These are phyloP conservation scores for Botryotinia convoluta DNA, from an alignment of 2,329 filamentous ascomycete species.

Conservation along the genomic window DNA sequence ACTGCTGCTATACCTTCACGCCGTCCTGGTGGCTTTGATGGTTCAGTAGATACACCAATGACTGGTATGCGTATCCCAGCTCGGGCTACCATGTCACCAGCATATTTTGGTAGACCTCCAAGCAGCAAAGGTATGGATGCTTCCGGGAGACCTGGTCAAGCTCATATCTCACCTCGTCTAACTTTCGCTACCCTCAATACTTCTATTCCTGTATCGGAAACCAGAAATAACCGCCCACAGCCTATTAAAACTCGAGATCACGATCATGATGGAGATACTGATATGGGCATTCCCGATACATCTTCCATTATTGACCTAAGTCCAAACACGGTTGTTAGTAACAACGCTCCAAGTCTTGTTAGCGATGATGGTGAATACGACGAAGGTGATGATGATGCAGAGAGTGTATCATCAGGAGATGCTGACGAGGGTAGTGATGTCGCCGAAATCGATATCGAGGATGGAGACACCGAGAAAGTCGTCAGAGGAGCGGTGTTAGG, in stretches of 20 bases:
- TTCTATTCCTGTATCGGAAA: conserved; percentile 27
- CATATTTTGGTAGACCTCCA: conserved; percentile 47
- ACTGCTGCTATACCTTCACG: conserved; percentile 31
- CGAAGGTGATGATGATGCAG: conserved; percentile 62
- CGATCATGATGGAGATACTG: conserved; percentile 36
- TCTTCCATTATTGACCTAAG: conserved; percentile 63
- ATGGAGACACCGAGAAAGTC: conserved; percentile 41
- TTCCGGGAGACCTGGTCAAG: conserved; percentile 38
- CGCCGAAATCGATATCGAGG: conserved; percentile 60
- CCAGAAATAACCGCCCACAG: conserved; percentile 21
- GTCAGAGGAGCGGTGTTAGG: conserved; percentile 31
- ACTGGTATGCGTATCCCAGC: conserved; percentile 57
- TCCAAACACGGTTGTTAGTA: conserved; percentile 67
- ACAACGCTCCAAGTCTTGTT: conserved; percentile 75
- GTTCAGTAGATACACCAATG: conserved; percentile 37
- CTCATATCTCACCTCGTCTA: conserved; percentile 43
- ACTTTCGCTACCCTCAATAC: conserved; percentile 38
- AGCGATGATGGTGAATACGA: conserved; percentile 80
- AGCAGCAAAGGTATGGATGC: conserved; percentile 56
- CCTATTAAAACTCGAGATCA: conserved; percentile 22
- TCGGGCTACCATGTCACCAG: conserved; percentile 54
- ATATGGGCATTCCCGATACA: conserved; percentile 43
- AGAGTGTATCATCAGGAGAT: conserved; percentile 47
- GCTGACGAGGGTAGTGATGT: conserved; percentile 60
- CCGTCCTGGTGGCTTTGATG: conserved; percentile 40